A percentile compares a stretch with the other conserved stretches of the same genome.
Conservation (phyloP, 805 yeast genomes). For the Yarrowia sp. region DNA sequence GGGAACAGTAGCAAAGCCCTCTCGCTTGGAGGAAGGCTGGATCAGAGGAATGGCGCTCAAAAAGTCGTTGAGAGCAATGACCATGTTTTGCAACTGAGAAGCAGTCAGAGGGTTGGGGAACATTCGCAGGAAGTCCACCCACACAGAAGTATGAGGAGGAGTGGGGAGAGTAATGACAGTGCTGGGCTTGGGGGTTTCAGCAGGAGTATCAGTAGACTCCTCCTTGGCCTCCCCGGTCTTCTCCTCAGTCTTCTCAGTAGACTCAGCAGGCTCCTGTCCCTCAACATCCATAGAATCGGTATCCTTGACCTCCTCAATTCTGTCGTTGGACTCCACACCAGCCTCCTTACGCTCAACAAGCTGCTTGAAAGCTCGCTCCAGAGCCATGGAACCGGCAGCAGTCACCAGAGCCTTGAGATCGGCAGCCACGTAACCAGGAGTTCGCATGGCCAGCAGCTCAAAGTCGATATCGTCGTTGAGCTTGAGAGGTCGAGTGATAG, state of each 20-base stretch:
- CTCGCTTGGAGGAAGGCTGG: slow-evolving; percentile 97
- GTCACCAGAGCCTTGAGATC: slow-evolving; percentile 90
- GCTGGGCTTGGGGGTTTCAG: not conserved
- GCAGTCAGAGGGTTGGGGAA: slow-evolving; percentile 79
- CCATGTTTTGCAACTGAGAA: slow-evolving; percentile 71
- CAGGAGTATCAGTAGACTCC: slow-evolving; percentile 31
- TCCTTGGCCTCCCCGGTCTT: not conserved
- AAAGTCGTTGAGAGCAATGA: slow-evolving; percentile 78
- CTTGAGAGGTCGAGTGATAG: slow-evolving; percentile 68
- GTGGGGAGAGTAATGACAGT: slow-evolving; percentile 21
- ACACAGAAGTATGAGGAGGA: slow-evolving; percentile 38
- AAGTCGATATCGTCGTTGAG: slow-evolving; percentile 71
- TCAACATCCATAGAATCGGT: slow-evolving; percentile 41
- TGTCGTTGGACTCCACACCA: slow-evolving; percentile 26
- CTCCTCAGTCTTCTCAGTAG: not conserved
- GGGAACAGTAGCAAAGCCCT: slow-evolving; percentile 98
- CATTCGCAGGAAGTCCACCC: slow-evolving; percentile 56
- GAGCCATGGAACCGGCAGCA: slow-evolving; percentile 93
- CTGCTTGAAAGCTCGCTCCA: slow-evolving; percentile 79
- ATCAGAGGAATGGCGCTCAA: slow-evolving; percentile 81
- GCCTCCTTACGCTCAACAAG: slow-evolving; percentile 34
- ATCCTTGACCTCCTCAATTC: slow-evolving; percentile 29
- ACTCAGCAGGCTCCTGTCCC: slow-evolving; percentile 33
- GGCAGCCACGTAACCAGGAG: slow-evolving; percentile 98
- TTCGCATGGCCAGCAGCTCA: slow-evolving; percentile 73